Conservation (phyloP, 345 rosid species). For the Durio zibethinus region DNA sequence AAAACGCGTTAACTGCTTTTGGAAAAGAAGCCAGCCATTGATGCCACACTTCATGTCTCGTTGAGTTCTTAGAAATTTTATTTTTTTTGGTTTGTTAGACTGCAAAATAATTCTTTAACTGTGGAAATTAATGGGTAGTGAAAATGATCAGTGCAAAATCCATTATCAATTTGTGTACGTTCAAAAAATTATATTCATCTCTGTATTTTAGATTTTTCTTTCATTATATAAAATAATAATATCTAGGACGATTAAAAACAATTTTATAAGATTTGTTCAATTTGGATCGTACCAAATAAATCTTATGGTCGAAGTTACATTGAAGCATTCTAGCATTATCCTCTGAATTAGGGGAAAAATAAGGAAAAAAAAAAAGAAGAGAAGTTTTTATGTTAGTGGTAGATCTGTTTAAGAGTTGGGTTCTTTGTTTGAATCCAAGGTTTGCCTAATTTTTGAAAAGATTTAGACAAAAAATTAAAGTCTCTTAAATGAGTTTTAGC, state of each 20-base stretch:
- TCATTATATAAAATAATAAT: not conserved
- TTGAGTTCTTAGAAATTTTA: not conserved
- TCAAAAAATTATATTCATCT: not conserved
- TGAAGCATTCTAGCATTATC: too few species aligned
- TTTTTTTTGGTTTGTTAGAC: not conserved
- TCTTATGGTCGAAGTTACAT: too few species aligned
- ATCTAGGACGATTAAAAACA: not conserved
- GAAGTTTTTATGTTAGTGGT: too few species aligned
- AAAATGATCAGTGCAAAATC: not conserved
- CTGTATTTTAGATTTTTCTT: not conserved
- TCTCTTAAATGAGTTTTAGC: too few species aligned
- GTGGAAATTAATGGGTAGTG: not conserved
- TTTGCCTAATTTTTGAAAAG: too few species aligned
- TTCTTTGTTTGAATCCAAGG: too few species aligned
- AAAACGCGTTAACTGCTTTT: slow-evolving; percentile 28
- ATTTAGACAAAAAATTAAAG: too few species aligned
- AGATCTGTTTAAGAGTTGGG: too few species aligned
- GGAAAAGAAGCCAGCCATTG: not conserved
- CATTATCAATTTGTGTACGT: not conserved
- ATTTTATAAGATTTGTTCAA: not conserved
- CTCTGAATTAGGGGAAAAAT: too few species aligned
- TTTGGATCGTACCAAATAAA: not conserved
- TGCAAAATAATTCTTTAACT: not conserved
- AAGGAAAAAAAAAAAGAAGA: too few species aligned
- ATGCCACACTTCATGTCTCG: not conserved